Percentiles rank a stretch among this genome's conserved stretches.
These are phyloP conservation scores for Curvularia sp. DNA, from an alignment of 2,329 filamentous ascomycete genomes.

Conservation along the genomic window DNA sequence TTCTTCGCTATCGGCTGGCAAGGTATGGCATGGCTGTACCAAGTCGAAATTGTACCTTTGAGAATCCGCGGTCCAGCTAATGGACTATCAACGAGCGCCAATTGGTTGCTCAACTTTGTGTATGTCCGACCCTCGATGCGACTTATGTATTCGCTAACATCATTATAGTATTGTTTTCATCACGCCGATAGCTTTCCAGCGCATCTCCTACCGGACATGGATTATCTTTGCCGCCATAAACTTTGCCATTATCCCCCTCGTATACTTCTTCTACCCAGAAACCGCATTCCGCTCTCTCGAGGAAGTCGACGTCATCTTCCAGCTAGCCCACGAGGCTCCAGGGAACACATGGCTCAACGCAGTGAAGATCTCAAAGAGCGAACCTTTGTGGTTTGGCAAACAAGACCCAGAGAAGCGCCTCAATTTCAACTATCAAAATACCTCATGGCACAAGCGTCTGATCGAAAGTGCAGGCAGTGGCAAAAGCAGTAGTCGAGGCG, in stretches of 20 bases:
- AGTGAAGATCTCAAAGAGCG: conserved; percentile 57
- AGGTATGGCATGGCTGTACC: conserved; percentile 67
- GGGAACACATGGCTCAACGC: conserved; percentile 56
- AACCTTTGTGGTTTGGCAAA: conserved; percentile 65
- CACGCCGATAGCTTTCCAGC: conserved; percentile 65
- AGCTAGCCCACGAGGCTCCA: conserved; percentile 56
- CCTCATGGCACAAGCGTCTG: conserved; percentile 35
- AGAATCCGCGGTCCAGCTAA: conserved; percentile 88
- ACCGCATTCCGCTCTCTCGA: conserved; percentile 65
- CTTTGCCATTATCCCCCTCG: conserved; percentile 60
- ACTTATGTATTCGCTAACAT: conserved; percentile 41
- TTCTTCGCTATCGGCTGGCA: conserved; percentile 87
- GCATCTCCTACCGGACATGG: conserved; percentile 63
- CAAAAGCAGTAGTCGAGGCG: conserved; percentile 24
- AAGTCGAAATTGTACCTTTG: conserved; percentile 84
- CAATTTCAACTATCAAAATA: conserved; percentile 57
- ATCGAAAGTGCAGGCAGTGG: conserved; percentile 24
- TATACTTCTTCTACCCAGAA: conserved; percentile 68
- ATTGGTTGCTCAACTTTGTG: conserved; percentile 72
- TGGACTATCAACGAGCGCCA: conserved; percentile 83
- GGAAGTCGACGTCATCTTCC: conserved; percentile 73
- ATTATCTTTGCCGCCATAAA: conserved; percentile 63
- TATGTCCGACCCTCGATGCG: conserved; percentile 50
- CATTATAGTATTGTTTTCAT: conserved; percentile 66
- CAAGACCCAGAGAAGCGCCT: conserved; percentile 55